phyloP scores from a whole-genome alignment of 768 basidiomycete species.

The Hortiboletus campestris region DNA sequence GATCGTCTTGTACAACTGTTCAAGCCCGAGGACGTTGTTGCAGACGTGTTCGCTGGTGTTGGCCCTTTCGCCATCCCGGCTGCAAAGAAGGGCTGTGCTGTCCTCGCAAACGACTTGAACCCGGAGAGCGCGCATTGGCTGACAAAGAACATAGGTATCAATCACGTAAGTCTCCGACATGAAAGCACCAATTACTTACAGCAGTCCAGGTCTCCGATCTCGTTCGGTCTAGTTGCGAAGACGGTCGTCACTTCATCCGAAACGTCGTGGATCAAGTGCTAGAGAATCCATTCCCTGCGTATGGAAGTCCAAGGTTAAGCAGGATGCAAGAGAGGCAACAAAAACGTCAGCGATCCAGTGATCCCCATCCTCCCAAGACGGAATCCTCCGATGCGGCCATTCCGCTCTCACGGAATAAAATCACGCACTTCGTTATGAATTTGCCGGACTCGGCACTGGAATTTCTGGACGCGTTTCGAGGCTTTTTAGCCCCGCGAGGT shows the following conservation, averaged over 20 bases:
- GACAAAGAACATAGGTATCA: slow-evolving; percentile 64
- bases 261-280: slow-evolving; percentile 50
- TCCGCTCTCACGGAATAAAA: slow-evolving; percentile 45
- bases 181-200: slow-evolving; percentile 2
- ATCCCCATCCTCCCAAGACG: background rate
- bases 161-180: slow-evolving; percentile 55
- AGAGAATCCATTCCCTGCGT: slow-evolving; percentile 65
- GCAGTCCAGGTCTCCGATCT: slow-evolving; percentile 54
- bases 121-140: slow-evolving; percentile 83
- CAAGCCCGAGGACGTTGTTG: slow-evolving; percentile 73
- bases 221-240: slow-evolving; percentile 74
- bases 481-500: slow-evolving; percentile 51
- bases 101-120: slow-evolving; percentile 93
- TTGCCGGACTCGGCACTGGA: slow-evolving; percentile 88
- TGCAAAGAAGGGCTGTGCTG: slow-evolving; percentile 85
- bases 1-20: slow-evolving; percentile 77
- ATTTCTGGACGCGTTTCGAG: slow-evolving; percentile 87
- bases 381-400: slow-evolving; percentile 8
- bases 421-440: slow-evolving; percentile 97
- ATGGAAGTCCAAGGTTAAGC: slow-evolving; percentile 41
- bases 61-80: slow-evolving; percentile 96
- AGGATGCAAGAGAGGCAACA: slow-evolving; percentile 43
- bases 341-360: slow-evolving; percentile 34
- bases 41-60: slow-evolving; percentile 95
- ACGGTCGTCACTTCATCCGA: slow-evolving; percentile 85